Evolutionary conservation across 108 stramenopile species (phyloP).

Genomic region (Fragilariopsis cylindrus): DNA sequence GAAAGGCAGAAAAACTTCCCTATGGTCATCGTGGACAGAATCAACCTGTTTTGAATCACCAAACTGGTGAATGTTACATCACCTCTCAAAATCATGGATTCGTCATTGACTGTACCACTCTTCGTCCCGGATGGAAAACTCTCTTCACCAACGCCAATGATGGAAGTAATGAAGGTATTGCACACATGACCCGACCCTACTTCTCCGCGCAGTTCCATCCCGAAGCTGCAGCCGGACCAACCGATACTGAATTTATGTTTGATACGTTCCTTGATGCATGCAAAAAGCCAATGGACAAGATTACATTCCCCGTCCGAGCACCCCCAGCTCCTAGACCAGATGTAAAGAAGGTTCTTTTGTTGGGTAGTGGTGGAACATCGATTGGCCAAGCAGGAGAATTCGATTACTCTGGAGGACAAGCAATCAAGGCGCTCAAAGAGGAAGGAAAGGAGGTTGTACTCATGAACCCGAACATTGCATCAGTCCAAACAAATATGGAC

Average conservation of each 20-base stretch:
- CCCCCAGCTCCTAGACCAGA: slow-evolving; percentile 57
- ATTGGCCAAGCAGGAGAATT: slow-evolving; percentile 99
- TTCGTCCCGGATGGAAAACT: slow-evolving; percentile 85
- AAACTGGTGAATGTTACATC: slow-evolving; percentile 96
- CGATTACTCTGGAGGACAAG: slow-evolving; percentile 98
- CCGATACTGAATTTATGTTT: slow-evolving; percentile 98
- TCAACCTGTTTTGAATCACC: slow-evolving; percentile 95
- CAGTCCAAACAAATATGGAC: slow-evolving; percentile 98
- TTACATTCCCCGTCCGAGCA: slow-evolving; percentile 72
- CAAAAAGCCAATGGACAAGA: slow-evolving; percentile 62
- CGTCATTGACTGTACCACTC: slow-evolving; percentile 85
- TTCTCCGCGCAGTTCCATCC: slow-evolving; percentile 99
- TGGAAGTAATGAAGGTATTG: slow-evolving; percentile 96
- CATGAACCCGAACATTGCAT: slow-evolving; percentile 99
- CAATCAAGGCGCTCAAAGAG: slow-evolving; percentile 98
- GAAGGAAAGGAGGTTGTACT: slow-evolving; percentile 97
- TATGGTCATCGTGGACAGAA: slow-evolving; percentile 99
- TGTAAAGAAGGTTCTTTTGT: slow-evolving; percentile 95
- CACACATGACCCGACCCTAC: slow-evolving; percentile 92
- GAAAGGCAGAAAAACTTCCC: slow-evolving; percentile 87
- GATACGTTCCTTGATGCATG: slow-evolving; percentile 91
- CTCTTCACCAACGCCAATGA: slow-evolving; percentile 98
- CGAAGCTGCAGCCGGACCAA: slow-evolving; percentile 95
- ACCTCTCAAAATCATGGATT: slow-evolving; percentile 99
- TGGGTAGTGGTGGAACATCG: slow-evolving; percentile 96